Evolutionary conservation across 2,329 filamentous ascomycete species (phyloP), one percentile per base, ranked within the genome.

Genomic region (Botrytis paeoniae): DNA sequence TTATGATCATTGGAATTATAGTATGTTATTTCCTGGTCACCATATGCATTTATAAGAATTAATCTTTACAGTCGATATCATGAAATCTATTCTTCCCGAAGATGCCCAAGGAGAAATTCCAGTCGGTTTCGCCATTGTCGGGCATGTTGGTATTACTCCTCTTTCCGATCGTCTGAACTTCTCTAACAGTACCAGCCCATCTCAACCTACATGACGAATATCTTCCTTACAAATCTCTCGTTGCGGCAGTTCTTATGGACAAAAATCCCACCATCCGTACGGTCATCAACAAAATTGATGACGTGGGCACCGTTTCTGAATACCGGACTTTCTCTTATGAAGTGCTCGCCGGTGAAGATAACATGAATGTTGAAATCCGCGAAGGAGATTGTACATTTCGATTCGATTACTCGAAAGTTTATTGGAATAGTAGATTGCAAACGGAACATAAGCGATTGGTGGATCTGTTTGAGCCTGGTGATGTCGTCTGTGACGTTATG

Each of bases 401-500:
- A 72, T 98, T 99, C 82, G 93, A 99, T 84, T 99, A 97, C 82
- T 89, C 92, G 75, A 97, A 97, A 78, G 96, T 99, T 6, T 99
- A 99, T 86, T 99, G 95, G 95, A 99, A 99, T 83, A 94, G 91
- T 79, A 91, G 95, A 77, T 88, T 99, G 22, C 92, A 97, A 79
- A 93, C 90, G 0, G 96, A 99, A 83, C 96, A 99, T 83, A 89
- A 91, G 76, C 88, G 96, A 4, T 85, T 98, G 25, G 89, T 95
- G 74, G 85, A 87, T 70, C 83, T 91, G 71, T 98, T 98, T 85
- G 84, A 89, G 72, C 89, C 92, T 10, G 95, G 96, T 57, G 93
- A 98, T 80, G 94, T 94, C 5, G 93, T 98, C 1, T 96, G 92
- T 84, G 96, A 99, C 82, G 92, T 98, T 76, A 99, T 98, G 95